These are phyloP conservation scores for Salix koriyanagi DNA, from an alignment of 345 rosid species.

Conservation along the genomic window DNA sequence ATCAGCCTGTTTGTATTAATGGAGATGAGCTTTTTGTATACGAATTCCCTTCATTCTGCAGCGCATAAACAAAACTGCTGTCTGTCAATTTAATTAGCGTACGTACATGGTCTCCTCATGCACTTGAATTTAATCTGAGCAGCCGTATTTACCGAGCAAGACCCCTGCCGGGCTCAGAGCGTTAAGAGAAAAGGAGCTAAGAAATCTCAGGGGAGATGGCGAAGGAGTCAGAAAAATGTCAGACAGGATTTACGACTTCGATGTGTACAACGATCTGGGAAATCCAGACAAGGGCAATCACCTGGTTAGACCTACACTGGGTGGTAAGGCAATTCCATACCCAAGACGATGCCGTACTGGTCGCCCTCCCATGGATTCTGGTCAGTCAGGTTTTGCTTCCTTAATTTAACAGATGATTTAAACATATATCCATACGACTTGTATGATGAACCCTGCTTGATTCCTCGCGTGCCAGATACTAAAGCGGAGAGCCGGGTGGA, in stretches of 20 bases:
- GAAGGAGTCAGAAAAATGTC: constrained; percentile 70
- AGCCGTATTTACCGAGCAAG: constrained; percentile 84
- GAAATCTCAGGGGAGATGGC: constrained; percentile 60
- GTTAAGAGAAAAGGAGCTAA: constrained; percentile 68
- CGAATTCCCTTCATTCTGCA: not conserved
- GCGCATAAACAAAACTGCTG: not conserved
- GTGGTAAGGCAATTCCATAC: constrained; percentile 62
- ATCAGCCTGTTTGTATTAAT: not conserved
- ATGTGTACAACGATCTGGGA: constrained; percentile 87
- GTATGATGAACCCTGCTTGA: too few species aligned
- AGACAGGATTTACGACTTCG: constrained; percentile 76
- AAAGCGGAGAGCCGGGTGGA: constrained; percentile 79
- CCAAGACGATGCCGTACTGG: constrained; percentile 98
- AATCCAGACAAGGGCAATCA: constrained; percentile 73
- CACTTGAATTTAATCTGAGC: constrained; percentile 15
- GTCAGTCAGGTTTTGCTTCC: constrained; percentile 21
- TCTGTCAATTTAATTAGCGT: not conserved
- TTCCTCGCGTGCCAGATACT: constrained; percentile 34
- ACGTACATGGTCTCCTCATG: not conserved
- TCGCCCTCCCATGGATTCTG: constrained; percentile 54
- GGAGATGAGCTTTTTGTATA: not conserved
- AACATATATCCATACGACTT: not conserved
- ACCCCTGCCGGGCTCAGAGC: constrained; percentile 73
- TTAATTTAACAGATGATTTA: not conserved
- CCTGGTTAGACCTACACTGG: constrained; percentile 62